Evolutionary conservation across 139 green algal species (phyloP).

Genomic region (Chlorella sp.): DNA sequence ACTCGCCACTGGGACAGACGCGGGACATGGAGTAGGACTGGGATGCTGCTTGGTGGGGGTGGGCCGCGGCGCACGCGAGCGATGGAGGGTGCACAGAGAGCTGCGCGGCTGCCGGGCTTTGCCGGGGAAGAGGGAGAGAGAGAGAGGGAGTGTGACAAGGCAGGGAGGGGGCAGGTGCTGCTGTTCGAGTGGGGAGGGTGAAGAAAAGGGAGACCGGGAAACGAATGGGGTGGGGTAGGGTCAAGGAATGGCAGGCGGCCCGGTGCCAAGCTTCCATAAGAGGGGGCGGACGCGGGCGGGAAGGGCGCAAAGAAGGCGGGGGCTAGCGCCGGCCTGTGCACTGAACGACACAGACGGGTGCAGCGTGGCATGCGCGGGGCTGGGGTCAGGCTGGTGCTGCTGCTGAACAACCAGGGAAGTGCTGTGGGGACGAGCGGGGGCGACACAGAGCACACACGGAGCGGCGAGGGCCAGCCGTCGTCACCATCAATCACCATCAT

Average conservation of each 20-base stretch:
- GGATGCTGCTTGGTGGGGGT: too few species aligned
- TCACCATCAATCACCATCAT: too few species aligned
- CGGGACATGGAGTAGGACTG: too few species aligned
- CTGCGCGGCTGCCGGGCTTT: too few species aligned
- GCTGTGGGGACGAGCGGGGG: too few species aligned
- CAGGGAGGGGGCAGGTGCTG: neutral
- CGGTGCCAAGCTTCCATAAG: neutral
- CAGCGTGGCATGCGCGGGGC: neutral
- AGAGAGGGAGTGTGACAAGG: neutral
- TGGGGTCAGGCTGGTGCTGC: neutral
- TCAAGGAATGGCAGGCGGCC: neutral
- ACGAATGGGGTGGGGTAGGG: neutral
- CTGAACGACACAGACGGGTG: neutral
- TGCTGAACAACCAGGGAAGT: neutral
- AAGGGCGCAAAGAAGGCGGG: neutral
- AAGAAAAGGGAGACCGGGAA: neutral
- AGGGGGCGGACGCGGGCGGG: neutral
- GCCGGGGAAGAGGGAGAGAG: neutral
- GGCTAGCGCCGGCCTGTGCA: neutral
- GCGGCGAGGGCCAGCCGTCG: too few species aligned
- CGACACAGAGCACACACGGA: too few species aligned
- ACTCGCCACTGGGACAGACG: too few species aligned
- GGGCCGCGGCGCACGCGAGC: too few species aligned
- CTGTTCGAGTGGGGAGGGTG: too few species aligned
- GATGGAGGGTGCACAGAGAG: too few species aligned